phyloP scores from a whole-genome alignment of 768 basidiomycete genomes.

The Tricholoma matsutake region DNA sequence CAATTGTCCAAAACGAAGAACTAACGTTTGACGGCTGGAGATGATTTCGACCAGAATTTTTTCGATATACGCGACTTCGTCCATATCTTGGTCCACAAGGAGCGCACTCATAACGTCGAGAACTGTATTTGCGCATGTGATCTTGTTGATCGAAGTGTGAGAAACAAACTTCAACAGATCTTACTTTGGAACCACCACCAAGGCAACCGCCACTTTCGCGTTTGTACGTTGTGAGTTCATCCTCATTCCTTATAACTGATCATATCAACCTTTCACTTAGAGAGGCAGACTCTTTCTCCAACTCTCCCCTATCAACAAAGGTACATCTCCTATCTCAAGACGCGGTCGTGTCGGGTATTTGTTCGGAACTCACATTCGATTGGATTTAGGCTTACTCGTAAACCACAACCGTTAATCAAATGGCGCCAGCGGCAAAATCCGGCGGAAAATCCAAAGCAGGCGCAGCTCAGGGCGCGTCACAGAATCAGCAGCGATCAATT shows the following conservation, averaged over 20 bases:
- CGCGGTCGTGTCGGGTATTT: neutral
- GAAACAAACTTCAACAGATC: conserved; percentile 37
- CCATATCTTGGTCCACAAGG: too few species aligned
- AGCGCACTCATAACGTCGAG: too few species aligned
- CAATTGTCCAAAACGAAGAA: too few species aligned
- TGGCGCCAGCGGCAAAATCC: conserved; percentile 50
- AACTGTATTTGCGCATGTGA: conserved; percentile 17
- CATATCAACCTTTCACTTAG: neutral
- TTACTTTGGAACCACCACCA: conserved; percentile 46
- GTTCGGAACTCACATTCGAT: neutral
- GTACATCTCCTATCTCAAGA: conserved; percentile 17
- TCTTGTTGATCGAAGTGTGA: conserved; percentile 22
- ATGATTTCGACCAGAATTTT: too few species aligned
- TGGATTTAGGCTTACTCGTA: neutral
- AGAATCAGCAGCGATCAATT: conserved; percentile 38
- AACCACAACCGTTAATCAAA: conserved; percentile 10
- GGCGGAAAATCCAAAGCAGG: conserved; percentile 65
- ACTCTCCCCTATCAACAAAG: conserved; percentile 5
- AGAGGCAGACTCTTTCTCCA: neutral
- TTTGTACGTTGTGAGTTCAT: conserved; percentile 18
- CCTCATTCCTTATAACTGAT: conserved; percentile 2
- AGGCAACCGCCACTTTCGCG: conserved; percentile 30
- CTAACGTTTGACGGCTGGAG: too few species aligned
- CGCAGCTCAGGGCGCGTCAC: conserved; percentile 26
- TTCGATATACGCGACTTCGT: too few species aligned